Conservation (phyloP, 1,284 basidiomycete species). For the Leccinum insolens region DNA sequence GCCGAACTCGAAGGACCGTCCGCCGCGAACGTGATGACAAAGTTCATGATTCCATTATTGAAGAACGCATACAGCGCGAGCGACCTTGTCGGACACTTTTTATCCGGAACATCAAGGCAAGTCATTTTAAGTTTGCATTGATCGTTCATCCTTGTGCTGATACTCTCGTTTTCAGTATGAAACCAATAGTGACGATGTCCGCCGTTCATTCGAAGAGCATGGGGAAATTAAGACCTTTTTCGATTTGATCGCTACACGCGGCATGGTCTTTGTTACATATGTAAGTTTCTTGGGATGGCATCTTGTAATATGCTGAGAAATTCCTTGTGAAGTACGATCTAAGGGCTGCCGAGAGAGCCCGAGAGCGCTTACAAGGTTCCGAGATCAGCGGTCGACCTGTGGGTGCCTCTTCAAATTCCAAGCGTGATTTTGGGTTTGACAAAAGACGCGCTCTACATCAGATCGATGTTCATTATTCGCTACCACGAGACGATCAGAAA, state of each 20-base stretch:
- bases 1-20: slow-evolving; percentile 46
- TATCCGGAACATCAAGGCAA: slow-evolving; percentile 95
- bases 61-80: slow-evolving; percentile 88
- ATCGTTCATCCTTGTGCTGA: slow-evolving; percentile 22
- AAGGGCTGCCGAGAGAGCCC: slow-evolving; percentile 87
- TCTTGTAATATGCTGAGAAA: slow-evolving; percentile 12
- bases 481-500: slow-evolving; percentile 87
- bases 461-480: slow-evolving; percentile 98
- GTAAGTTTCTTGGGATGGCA: slow-evolving; percentile 56
- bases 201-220: slow-evolving; percentile 84
- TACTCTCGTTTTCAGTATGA: slow-evolving; percentile 69
- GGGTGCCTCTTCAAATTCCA: slow-evolving; percentile 38
- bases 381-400: slow-evolving; percentile 85
- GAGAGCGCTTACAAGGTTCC: slow-evolving; percentile 85
- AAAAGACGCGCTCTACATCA: slow-evolving; percentile 34
- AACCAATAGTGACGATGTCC: slow-evolving; percentile 84
- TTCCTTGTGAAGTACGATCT: slow-evolving; percentile 73
- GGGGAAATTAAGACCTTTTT: slow-evolving; percentile 98
- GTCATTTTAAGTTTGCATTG: slow-evolving; percentile 37
- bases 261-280: slow-evolving; percentile 98
- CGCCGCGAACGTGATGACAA: slow-evolving; percentile 81
- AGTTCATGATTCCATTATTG: slow-evolving; percentile 84
- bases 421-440: background rate
- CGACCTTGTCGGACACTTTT: slow-evolving; percentile 94
- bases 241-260: slow-evolving; percentile 90